Evolutionary conservation across 2,329 filamentous ascomycete species (phyloP), one percentile per base, ranked within the genome.

Genomic region (Grosmannia serpens): DNA sequence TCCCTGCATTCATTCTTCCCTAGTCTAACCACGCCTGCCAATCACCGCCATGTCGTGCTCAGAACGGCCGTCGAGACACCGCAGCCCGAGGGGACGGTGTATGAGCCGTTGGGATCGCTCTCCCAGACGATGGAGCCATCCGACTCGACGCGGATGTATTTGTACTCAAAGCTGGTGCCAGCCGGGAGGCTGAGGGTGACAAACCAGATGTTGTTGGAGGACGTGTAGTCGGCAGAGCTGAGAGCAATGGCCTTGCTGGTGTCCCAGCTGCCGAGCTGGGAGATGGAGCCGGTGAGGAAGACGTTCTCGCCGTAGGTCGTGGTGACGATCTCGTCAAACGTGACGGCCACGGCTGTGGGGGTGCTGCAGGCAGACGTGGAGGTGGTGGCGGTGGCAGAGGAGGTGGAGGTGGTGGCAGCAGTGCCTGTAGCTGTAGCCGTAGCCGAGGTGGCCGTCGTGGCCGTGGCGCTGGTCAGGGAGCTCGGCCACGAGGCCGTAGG

Each of bases 241-340:
- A 91, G 73, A 0, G 80, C 65, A 2, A 87, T 65, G 0, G 80
- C 86, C 31, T 70, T 73, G 50, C 62, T 66, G 0, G 78, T 73
- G 60, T 83, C 73, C 87, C 87, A 90, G 64, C 67, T 75, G 11
- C 86, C 86, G 9, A 91, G 77, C 33, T 78, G 73, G 1, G 75
- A 65, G 53, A 78, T 75, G 58, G 77, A 82, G 22, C 87, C 87
- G 0, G 79, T 75, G 15, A 91, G 69, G 68, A 84, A 87, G 66
- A 91, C 76, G 10, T 77, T 83, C 68, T 89, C 77, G 4, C 86
- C 87, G 54, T 69, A 82, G 2, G 66, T 67, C 0, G 86, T 89
- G 1, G 72, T 75, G 24, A 78, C 82, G 1, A 75, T 66, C 61
- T 79, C 81, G 53, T 82, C 74, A 70, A 90, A 89, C 0, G 82